Conservation (phyloP, 495 filamentous ascomycete species). For the Xylaria bambusicola region DNA sequence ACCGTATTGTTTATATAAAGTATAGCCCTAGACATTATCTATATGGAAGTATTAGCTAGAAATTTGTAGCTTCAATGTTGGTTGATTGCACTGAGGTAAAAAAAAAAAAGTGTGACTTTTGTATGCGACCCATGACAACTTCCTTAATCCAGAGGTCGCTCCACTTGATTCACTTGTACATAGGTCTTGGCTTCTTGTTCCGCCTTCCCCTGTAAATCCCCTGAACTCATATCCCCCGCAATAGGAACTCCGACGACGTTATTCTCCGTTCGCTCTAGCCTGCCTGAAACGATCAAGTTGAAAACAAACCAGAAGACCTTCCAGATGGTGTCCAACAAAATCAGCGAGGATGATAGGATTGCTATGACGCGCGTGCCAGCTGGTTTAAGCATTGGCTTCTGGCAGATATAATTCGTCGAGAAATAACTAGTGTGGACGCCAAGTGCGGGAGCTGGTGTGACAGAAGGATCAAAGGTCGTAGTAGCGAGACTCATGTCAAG, state of each 20-base stretch:
- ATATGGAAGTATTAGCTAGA: too few relatives aligned
- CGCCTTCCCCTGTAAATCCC: neutral
- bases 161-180: neutral
- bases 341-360: neutral
- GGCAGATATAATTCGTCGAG: neutral
- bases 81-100: too few relatives aligned
- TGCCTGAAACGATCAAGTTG: neutral
- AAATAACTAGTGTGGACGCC: neutral
- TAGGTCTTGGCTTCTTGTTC: neutral
- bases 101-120: too few relatives aligned
- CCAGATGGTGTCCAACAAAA: neutral
- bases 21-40: too few relatives aligned
- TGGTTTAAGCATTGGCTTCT: neutral
- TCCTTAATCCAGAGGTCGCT: neutral
- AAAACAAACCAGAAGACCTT: neutral
- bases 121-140: too few relatives aligned
- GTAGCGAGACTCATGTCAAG: neutral
- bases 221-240: neutral
- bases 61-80: too few relatives aligned
- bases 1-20: too few relatives aligned
- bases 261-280: neutral
- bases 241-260: neutral
- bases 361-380: neutral
- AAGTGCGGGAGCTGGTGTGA: neutral
- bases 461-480: neutral